Base-by-base conservation (phyloP, 192 early-diverging fungal genomes). In the Gigaspora rosea region DNA sequence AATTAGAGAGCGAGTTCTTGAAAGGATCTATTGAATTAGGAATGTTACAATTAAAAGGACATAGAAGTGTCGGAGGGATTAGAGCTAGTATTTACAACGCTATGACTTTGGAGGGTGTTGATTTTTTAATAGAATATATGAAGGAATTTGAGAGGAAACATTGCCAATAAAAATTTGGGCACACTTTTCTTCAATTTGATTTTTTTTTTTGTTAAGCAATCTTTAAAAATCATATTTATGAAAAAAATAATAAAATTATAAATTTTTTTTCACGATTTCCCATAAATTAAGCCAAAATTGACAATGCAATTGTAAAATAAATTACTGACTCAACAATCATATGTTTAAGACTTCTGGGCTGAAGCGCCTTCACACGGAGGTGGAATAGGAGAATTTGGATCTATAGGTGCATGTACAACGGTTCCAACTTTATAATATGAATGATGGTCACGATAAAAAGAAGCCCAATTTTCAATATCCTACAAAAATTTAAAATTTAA, bases 61-160 rank as follows among this genome's bases (percentile, higher is more conserved):
- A 99, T 85, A 93, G 97, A 73, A 93, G 90, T 47, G 91, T 96
- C 8, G 97, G 96, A 73, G 98, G 98, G 16, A 92, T 98, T 71
- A 85, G 98, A 49, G 92, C 94, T 18, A 94, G 92, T 67, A 89
- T 99, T 73, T 97, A 99, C 82, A 99, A 99, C 80, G 95, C 98
- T 46, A 88, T 98, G 88, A 85, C 92, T 8, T 77, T 92, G 63
- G 93, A 97, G 68, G 94, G 90, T 54, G 95, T 95, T 1, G 85
- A 93, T 73, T 87, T 86, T 20, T 84, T 99, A 75, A 90, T 92
- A 6, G 83, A 70, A 5, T 97, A 91, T 73, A 92, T 97, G 93
- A 82, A 85, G 61, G 93, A 92, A 62, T 99, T 99, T 89, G 90
- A 90, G 77, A 76, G 80, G 70, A 63, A 87, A 56, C 81, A 88